Evolutionary conservation across 2,329 filamentous ascomycete species (phyloP).

Genomic region (Escovopsis weberi): DNA sequence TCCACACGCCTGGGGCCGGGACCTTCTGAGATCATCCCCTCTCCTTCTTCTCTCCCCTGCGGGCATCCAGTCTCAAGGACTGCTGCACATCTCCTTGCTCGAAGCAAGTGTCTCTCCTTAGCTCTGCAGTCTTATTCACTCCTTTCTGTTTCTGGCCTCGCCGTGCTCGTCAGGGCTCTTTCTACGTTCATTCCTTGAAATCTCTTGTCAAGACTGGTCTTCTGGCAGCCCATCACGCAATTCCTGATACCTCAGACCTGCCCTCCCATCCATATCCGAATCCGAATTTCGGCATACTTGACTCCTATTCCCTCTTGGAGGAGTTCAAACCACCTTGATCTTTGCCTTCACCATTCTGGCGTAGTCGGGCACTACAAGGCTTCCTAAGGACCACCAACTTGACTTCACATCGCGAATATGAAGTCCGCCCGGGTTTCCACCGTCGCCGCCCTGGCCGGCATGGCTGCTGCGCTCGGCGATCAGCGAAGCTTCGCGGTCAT

Average conservation of each 20-base stretch:
- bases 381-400: no score
- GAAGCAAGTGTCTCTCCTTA: not conserved
- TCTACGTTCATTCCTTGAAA: no score
- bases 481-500: slow-evolving; percentile 51
- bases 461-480: slow-evolving; percentile 26
- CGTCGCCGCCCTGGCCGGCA: slow-evolving; percentile 24
- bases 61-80: not conserved
- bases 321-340: no score
- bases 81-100: not conserved
- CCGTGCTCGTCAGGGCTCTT: no score
- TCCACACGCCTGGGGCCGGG: not conserved
- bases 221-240: no score
- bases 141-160: not conserved
- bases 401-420: slow-evolving; percentile 15
- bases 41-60: not conserved
- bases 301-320: no score
- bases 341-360: not conserved
- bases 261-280: not conserved
- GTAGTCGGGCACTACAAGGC: no score
- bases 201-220: no score
- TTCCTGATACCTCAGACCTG: no score
- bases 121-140: not conserved
- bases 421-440: slow-evolving; percentile 18
- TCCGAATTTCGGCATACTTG: not conserved
- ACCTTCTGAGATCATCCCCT: not conserved